phyloP scores from a whole-genome alignment of 345 rosid species.

The Brassica cretica region DNA sequence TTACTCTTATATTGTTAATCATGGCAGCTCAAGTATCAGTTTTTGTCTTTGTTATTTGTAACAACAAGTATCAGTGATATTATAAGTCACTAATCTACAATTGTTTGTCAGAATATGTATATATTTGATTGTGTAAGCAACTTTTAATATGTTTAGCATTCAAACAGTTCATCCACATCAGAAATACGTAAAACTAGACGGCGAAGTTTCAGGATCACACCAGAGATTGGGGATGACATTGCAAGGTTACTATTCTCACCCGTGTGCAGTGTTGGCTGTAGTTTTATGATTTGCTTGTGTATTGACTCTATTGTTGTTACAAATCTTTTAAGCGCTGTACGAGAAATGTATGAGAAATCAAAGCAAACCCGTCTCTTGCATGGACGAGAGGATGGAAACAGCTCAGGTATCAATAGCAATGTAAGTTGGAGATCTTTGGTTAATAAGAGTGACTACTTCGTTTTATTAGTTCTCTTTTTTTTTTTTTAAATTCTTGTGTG shows the following conservation, averaged over 20 bases:
- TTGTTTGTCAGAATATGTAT: background rate
- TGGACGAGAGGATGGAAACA: constrained; percentile 56
- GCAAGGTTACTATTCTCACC: constrained; percentile 67
- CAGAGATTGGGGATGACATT: constrained; percentile 97
- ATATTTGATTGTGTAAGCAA: constrained; percentile 19
- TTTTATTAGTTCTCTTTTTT: constrained; percentile 1
- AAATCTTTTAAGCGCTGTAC: constrained; percentile 76
- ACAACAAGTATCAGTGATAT: too few species aligned
- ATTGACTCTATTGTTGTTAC: constrained; percentile 27
- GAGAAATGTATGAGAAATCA: constrained; percentile 88
- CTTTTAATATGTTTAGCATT: constrained; percentile 39
- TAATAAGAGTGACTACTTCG: constrained; percentile 1
- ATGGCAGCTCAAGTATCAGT: background rate
- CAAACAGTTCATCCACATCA: constrained; percentile 76
- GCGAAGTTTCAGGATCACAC: constrained; percentile 93
- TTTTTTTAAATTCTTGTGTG: constrained; percentile 20
- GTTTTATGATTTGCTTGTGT: constrained; percentile 20
- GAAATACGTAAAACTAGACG: constrained; percentile 83
- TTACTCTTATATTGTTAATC: background rate
- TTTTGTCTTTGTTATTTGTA: constrained; percentile 13
- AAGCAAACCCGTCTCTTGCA: constrained; percentile 79
- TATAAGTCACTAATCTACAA: background rate
- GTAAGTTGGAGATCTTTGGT: constrained; percentile 46
- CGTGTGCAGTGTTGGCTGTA: constrained; percentile 9
- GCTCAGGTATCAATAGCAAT: constrained; percentile 53